Conservation (phyloP, 108 stramenopile species). For the Hondaea fermentalgiana region DNA sequence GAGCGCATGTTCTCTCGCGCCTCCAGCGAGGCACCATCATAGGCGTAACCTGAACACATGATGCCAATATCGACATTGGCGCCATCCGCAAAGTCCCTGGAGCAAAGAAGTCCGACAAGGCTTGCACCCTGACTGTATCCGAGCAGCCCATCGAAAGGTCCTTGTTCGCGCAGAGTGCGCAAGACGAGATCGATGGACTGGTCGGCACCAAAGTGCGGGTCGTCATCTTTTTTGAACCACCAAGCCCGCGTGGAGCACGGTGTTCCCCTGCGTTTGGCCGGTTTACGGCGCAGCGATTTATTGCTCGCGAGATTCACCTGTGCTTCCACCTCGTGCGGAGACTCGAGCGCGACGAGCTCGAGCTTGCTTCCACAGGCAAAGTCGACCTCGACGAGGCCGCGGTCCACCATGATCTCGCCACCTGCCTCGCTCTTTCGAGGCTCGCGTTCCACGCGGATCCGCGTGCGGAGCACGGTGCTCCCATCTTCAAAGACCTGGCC, state of each 20-base stretch:
- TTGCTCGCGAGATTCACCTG: neutral
- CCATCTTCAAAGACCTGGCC: neutral
- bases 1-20: neutral
- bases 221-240: neutral
- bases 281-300: neutral
- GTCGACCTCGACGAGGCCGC: neutral
- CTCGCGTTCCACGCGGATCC: neutral
- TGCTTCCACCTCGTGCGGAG: neutral
- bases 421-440: neutral
- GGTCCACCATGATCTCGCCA: neutral
- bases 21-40: neutral
- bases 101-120: neutral
- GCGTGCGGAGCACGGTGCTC: neutral
- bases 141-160: constrained; percentile 16
- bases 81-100: neutral
- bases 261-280: neutral
- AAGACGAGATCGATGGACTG: neutral
- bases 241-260: neutral
- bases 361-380: neutral
- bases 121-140: constrained; percentile 23
- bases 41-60: neutral
- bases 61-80: neutral
- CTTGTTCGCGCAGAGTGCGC: neutral
- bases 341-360: neutral
- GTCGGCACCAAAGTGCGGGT: neutral